phyloP scores from a whole-genome alignment of 2,329 filamentous ascomycete genomes.

The Aureobasidium mangrovei region DNA sequence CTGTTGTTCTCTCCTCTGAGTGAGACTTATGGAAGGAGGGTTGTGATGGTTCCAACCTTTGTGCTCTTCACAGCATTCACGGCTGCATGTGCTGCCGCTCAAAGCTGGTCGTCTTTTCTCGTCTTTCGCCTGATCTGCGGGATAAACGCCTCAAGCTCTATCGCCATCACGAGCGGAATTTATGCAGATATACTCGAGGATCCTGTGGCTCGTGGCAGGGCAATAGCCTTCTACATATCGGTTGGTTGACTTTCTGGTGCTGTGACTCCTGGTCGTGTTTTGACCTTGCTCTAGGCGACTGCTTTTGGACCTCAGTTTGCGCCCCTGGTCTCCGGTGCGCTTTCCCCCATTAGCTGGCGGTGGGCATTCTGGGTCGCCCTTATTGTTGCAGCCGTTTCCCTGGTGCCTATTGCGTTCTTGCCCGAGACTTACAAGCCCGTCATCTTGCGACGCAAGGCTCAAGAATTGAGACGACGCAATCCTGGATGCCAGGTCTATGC shows the following conservation, averaged over 20 bases:
- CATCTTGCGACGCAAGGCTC: slow-evolving; percentile 40
- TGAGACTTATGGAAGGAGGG: slow-evolving; percentile 38
- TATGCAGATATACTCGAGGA: slow-evolving; percentile 58
- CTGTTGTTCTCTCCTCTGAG: slow-evolving; percentile 37
- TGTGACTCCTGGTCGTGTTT: neutral
- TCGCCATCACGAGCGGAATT: slow-evolving; percentile 51
- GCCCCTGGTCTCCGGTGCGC: slow-evolving; percentile 56
- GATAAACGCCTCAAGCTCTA: slow-evolving; percentile 38
- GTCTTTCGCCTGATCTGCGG: slow-evolving; percentile 37
- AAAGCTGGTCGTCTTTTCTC: slow-evolving; percentile 35
- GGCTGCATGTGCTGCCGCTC: slow-evolving; percentile 35
- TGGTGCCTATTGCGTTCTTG: slow-evolving; percentile 29
- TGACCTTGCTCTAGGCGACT: slow-evolving; percentile 33
- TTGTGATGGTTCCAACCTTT: slow-evolving; percentile 43
- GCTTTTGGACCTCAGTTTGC: slow-evolving; percentile 56
- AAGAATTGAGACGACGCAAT: slow-evolving; percentile 47
- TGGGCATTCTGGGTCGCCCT: slow-evolving; percentile 30
- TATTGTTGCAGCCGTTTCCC: slow-evolving; percentile 13
- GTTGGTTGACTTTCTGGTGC: slow-evolving; percentile 20
- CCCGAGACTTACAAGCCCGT: slow-evolving; percentile 39
- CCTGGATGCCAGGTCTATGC: slow-evolving; percentile 47
- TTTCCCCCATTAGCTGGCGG: slow-evolving; percentile 40
- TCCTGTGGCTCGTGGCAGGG: slow-evolving; percentile 47
- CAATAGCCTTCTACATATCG: slow-evolving; percentile 56
- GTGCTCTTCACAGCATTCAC: slow-evolving; percentile 37